These are phyloP conservation scores for Cystobasidium slooffiae DNA, from an alignment of 1,284 basidiomycete species.

Conservation along the genomic window DNA sequence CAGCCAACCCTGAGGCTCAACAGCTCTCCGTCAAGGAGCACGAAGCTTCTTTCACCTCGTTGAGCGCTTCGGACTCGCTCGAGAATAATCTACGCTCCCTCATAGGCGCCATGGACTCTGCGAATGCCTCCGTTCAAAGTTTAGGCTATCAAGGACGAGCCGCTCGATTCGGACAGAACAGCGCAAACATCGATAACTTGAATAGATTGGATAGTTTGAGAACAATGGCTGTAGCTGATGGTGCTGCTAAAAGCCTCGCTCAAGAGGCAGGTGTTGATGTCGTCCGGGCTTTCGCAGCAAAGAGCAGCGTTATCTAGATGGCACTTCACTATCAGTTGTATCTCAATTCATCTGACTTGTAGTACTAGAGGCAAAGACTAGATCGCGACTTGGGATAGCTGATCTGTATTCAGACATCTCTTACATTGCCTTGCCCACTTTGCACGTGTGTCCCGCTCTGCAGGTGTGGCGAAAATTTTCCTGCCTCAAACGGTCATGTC, in stretches of 20 bases:
- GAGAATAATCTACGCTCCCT: slow-evolving; percentile 38
- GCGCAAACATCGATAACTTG: slow-evolving; percentile 31
- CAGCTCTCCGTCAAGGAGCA: slow-evolving; percentile 19
- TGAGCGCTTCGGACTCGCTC: slow-evolving; percentile 42
- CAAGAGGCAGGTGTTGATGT: slow-evolving; percentile 41
- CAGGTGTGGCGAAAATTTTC: slow-evolving; percentile 6
- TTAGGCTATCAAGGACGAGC: slow-evolving; percentile 42
- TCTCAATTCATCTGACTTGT: background rate
- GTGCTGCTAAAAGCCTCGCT: slow-evolving; percentile 41
- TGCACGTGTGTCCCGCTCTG: background rate
- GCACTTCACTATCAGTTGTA: background rate
- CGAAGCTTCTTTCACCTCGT: slow-evolving; percentile 19
- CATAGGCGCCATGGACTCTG: slow-evolving; percentile 40
- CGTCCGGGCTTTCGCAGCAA: slow-evolving; percentile 35
- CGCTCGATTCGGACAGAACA: slow-evolving; percentile 31
- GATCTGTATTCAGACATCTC: background rate
- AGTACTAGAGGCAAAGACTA: slow-evolving; percentile 1
- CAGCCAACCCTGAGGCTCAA: slow-evolving; percentile 57
- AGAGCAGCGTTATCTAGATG: slow-evolving; percentile 38
- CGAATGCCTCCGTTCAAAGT: slow-evolving; percentile 37
- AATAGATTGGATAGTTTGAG: slow-evolving; percentile 38
- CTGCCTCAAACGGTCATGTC: background rate
- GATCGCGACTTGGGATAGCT: background rate
- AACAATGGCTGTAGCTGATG: slow-evolving; percentile 41
- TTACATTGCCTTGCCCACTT: background rate